These are phyloP conservation scores for Acanthamoeba triangularis DNA, from an alignment of 208 protist genomes.

Conservation along the genomic window DNA sequence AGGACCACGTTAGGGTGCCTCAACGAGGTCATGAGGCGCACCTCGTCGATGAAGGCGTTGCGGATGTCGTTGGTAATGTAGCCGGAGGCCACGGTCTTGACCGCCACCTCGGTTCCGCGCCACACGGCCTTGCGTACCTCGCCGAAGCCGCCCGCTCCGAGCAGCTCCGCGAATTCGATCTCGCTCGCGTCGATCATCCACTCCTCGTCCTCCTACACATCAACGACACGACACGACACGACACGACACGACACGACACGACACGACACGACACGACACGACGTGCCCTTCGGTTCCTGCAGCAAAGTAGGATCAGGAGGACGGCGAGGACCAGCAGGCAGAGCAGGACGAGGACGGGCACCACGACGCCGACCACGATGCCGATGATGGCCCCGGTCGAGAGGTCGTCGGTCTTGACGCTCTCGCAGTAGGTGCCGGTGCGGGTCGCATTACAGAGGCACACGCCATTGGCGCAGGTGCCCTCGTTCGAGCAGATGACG, in stretches of 20 bases:
- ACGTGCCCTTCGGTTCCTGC: background rate
- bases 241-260: background rate
- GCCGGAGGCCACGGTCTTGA: background rate
- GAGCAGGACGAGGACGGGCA: background rate
- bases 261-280: too few species aligned
- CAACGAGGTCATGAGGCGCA: background rate
- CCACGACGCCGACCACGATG: background rate
- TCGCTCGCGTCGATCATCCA: slow-evolving; percentile 2
- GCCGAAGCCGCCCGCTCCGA: slow-evolving; percentile 13
- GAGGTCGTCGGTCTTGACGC: background rate
- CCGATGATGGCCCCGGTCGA: background rate
- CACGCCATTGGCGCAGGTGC: background rate
- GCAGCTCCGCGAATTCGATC: slow-evolving; percentile 10
- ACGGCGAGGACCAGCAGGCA: background rate
- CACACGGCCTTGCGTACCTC: slow-evolving; percentile 34
- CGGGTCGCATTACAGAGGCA: background rate
- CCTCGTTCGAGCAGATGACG: background rate
- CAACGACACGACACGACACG: too few species aligned
- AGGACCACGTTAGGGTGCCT: slow-evolving; percentile 29
- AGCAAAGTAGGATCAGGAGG: background rate
- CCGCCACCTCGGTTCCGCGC: slow-evolving; percentile 47
- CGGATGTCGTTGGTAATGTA: background rate
- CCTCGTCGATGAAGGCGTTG: background rate
- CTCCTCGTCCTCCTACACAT: background rate
- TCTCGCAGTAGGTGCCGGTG: background rate